These are phyloP conservation scores for Epichloe bromicola DNA, from an alignment of 2,329 filamentous ascomycete genomes.

Conservation along the genomic window DNA sequence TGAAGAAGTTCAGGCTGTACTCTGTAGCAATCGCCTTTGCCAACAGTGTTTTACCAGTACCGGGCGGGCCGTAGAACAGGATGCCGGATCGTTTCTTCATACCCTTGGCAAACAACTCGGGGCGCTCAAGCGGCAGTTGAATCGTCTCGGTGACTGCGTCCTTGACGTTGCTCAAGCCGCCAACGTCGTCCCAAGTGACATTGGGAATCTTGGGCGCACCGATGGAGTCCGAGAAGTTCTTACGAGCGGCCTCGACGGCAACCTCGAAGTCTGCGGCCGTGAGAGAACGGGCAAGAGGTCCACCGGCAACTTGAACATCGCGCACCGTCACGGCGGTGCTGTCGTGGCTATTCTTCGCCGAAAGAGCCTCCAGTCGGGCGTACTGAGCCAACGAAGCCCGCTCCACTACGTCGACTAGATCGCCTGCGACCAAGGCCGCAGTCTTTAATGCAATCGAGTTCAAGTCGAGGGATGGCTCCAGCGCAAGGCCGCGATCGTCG, in stretches of 20 bases:
- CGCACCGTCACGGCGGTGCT: conserved; percentile 46
- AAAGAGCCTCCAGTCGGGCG: conserved; percentile 62
- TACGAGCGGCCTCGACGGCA: conserved; percentile 89
- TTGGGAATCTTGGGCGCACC: conserved; percentile 97
- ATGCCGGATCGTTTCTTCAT: conserved; percentile 97
- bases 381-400: conserved; percentile 68
- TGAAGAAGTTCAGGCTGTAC: conserved; percentile 90
- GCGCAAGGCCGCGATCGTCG: conserved; percentile 58
- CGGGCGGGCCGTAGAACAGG: conserved; percentile 80
- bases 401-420: conserved; percentile 88
- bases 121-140: conserved; percentile 78
- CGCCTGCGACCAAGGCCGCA: conserved; percentile 85
- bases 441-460: conserved; percentile 84
- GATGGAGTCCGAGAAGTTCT: conserved; percentile 96
- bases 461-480: conserved; percentile 75
- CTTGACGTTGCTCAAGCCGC: conserved; percentile 85
- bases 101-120: conserved; percentile 89
- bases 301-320: conserved; percentile 82
- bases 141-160: conserved; percentile 96
- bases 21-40: conserved; percentile 90
- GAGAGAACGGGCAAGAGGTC: conserved; percentile 63
- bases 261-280: conserved; percentile 75
- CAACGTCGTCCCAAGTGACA: conserved; percentile 91
- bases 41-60: conserved; percentile 83
- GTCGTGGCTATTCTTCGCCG: conserved; percentile 29